These are phyloP conservation scores for Zea luxurians DNA, from an alignment of 176 grass and related monocot genomes.

Conservation along the genomic window DNA sequence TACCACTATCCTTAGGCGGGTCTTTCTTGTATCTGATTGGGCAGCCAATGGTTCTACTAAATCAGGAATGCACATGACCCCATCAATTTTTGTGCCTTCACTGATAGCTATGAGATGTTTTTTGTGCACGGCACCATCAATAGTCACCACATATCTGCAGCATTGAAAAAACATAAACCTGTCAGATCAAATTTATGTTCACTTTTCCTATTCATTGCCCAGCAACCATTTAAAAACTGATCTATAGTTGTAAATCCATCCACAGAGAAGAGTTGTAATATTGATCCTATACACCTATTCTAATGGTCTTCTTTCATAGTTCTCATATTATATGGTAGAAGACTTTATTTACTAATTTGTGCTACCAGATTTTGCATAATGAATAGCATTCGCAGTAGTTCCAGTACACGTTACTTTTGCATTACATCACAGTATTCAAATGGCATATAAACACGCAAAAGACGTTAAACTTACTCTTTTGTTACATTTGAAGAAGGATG, in stretches of 20 bases:
- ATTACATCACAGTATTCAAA: constrained; percentile 25
- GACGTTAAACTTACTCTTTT: constrained; percentile 70
- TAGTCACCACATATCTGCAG: constrained; percentile 88
- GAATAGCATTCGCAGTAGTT: background rate
- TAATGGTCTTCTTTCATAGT: background rate
- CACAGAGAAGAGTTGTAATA: background rate
- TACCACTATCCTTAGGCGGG: constrained; percentile 85
- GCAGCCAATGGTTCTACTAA: constrained; percentile 65
- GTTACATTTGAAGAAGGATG: constrained; percentile 92
- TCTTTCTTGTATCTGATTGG: constrained; percentile 65
- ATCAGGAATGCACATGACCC: constrained; percentile 80
- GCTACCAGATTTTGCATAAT: background rate
- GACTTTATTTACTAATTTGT: background rate
- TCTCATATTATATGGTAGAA: constrained; percentile 19
- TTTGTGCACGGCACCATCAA: constrained; percentile 70
- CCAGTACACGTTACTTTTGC: background rate
- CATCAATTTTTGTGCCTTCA: constrained; percentile 78
- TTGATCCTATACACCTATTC: background rate
- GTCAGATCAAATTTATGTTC: constrained; percentile 18
- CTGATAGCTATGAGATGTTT: constrained; percentile 80
- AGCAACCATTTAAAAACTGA: background rate
- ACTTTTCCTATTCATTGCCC: background rate
- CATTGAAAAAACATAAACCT: constrained; percentile 28
- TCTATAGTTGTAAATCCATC: background rate
- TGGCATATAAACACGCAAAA: background rate